Evolutionary conservation across 495 filamentous ascomycete species (phyloP).

Genomic region (Bacidia gigantensis): DNA sequence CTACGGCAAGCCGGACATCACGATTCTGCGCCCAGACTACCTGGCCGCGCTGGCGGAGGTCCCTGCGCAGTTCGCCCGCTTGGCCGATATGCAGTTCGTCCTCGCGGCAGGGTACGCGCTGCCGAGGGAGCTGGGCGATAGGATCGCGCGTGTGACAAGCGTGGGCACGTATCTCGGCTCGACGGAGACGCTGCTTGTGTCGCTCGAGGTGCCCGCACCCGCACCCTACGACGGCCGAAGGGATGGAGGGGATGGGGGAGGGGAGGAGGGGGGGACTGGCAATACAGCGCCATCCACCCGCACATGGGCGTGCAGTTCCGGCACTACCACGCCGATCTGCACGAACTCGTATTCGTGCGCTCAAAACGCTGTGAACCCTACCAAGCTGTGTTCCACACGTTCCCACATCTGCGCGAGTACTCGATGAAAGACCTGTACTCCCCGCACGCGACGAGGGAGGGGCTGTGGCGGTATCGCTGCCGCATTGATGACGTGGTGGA

Average conservation of each 20-base stretch:
- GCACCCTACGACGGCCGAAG: no score
- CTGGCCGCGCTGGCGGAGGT: slow-evolving; percentile 22
- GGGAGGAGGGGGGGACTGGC: not conserved
- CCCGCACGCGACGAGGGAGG: slow-evolving; percentile 19
- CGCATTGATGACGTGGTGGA: slow-evolving; percentile 30
- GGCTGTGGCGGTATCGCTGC: slow-evolving; percentile 23
- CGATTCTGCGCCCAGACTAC: slow-evolving; percentile 22
- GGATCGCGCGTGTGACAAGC: slow-evolving; percentile 17
- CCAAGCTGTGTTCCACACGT: slow-evolving; percentile 40
- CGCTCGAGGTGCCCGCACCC: no score
- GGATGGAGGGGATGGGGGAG: no score
- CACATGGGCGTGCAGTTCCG: slow-evolving; percentile 20
- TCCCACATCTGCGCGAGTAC: slow-evolving; percentile 39
- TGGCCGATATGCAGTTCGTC: slow-evolving; percentile 17
- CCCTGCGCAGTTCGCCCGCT: slow-evolving; percentile 22
- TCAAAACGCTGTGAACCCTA: slow-evolving; percentile 25
- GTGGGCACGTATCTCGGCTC: slow-evolving; percentile 18
- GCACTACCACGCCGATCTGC: slow-evolving; percentile 26
- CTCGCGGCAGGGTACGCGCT: slow-evolving; percentile 24
- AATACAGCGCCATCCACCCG: not conserved
- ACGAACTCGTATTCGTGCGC: slow-evolving; percentile 35
- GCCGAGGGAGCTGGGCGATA: slow-evolving; percentile 21
- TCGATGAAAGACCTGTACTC: slow-evolving; percentile 42
- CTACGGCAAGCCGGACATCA: not conserved
- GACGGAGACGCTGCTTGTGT: slow-evolving; percentile 24